A percentile compares a stretch with the other conserved stretches of the same genome.
These are phyloP conservation scores for Sclerospora graminicola DNA, from an alignment of 352 stramenopile species.

Conservation along the genomic window DNA sequence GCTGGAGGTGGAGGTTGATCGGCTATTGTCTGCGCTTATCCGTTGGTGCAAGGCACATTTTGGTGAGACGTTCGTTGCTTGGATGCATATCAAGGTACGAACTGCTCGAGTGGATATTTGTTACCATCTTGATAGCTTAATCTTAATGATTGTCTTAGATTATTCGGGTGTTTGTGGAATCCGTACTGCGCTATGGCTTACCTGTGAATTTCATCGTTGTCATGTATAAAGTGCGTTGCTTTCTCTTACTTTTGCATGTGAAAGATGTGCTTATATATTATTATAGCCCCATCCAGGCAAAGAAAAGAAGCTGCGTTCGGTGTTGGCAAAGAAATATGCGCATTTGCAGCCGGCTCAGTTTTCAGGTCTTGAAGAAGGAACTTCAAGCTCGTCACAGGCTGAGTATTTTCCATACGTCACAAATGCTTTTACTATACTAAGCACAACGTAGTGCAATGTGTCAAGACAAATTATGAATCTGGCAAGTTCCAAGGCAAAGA, in stretches of 20 bases:
- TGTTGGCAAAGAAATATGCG: constrained; percentile 79
- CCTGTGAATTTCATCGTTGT: constrained; percentile 92
- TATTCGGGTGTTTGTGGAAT: constrained; percentile 96
- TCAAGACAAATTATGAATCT: too few relatives aligned
- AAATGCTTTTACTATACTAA: too few relatives aligned
- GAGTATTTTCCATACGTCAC: constrained; percentile 82
- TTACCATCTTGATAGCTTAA: not conserved
- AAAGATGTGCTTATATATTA: not conserved
- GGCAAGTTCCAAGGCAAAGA: too few relatives aligned
- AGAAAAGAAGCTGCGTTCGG: constrained; percentile 73
- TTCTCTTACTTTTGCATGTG: not conserved
- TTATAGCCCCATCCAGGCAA: constrained; percentile 58
- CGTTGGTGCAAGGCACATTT: constrained; percentile 98
- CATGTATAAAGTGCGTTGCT: constrained; percentile 62
- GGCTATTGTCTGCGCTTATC: constrained; percentile 90
- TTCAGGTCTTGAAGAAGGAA: constrained; percentile 61
- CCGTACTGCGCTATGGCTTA: constrained; percentile 95
- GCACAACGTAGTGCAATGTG: too few relatives aligned
- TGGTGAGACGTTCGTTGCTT: constrained; percentile 95
- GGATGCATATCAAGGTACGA: constrained; percentile 97
- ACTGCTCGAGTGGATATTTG: not conserved
- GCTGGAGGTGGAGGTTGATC: constrained; percentile 88
- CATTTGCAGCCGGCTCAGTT: constrained; percentile 80
- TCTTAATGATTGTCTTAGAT: constrained; percentile 24
- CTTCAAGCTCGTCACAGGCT: constrained; percentile 38